A percentile compares a stretch with the other conserved stretches of the same genome.
phyloP scores from a whole-genome alignment of 495 filamentous ascomycete species.

The Penicillium coffeae region DNA sequence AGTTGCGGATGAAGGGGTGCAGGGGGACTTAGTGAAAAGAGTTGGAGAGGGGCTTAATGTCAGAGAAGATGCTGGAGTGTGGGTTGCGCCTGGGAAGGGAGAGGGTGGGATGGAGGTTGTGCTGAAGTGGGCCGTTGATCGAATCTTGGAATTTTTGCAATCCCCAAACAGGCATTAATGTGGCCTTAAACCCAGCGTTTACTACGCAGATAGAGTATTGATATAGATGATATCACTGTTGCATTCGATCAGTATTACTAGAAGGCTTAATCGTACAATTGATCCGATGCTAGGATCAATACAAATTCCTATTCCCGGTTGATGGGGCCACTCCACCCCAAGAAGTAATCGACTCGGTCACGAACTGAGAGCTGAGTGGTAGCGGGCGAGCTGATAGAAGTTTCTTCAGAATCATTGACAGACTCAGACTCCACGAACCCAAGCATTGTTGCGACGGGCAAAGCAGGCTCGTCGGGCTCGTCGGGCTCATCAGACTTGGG shows the following conservation, averaged over 20 bases:
- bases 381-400: background rate
- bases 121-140: conserved; percentile 41
- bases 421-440: too few species aligned
- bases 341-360: conserved; percentile 34
- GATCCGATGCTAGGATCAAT: too few species aligned
- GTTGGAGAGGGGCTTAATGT: conserved; percentile 33
- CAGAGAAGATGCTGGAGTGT: conserved; percentile 34
- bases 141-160: background rate
- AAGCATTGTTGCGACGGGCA: too few species aligned
- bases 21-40: conserved; percentile 26
- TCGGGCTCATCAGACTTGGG: too few species aligned
- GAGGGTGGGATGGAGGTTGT: conserved; percentile 30
- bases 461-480: too few species aligned
- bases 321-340: conserved; percentile 36
- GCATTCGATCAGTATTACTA: too few species aligned
- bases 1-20: conserved; percentile 42
- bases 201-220: too few species aligned
- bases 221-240: too few species aligned
- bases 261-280: too few species aligned
- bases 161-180: too few species aligned
- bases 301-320: background rate
- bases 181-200: too few species aligned
- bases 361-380: conserved; percentile 9
- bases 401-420: background rate
- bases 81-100: conserved; percentile 37